Evolutionary conservation across 805 yeast species (phyloP), one percentile per base, ranked within the genome.

Genomic region (Cyberlindnera mrakii): DNA sequence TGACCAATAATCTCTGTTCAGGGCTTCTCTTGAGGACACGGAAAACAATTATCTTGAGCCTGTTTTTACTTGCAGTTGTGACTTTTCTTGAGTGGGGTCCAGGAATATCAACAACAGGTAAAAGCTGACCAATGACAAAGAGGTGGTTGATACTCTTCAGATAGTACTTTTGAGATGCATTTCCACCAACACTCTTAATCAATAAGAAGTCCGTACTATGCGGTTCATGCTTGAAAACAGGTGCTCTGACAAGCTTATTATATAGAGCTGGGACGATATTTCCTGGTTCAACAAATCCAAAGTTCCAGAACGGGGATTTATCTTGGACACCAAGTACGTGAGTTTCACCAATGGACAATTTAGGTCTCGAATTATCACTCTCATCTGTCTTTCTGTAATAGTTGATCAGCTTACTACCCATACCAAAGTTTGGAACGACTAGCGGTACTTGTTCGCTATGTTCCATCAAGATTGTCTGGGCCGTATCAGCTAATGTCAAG

Each of bases 51-150:
- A 93, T 90, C 62, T 86, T 89, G 51, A 93, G 68, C 48, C 99
- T 72, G 58, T 89, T 90, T 55, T 91, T 90, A 34, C 89, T 80
- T 19, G 95, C 90, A 3, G 96, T 83, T 1, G 98, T 90, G 18
- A 90, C 97, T 55, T 88, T 89, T 62, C 99, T 77, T 1, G 97
- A 88, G 60, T 93, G 96, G 2, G 99, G 99, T 1, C 98, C 97
- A 0, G 99, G 99, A 30, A 93, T 83, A 56, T 88, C 96, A 37
- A 86, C 85, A 2, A 88, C 96, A 1, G 99, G 99, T 52, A 88
- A 80, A 0, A 85, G 76, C 58, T 93, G 96, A 1, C 99, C 99
- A 13, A 90, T 96, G 0, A 88, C 80, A 61, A 88, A 93, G 38
- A 86, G 58, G 58, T 81, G 80, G 40, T 82, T 81, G 19, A 93